Base-by-base conservation (phyloP, 2,329 filamentous ascomycete species). In the Cladosporium oxysporum region DNA sequence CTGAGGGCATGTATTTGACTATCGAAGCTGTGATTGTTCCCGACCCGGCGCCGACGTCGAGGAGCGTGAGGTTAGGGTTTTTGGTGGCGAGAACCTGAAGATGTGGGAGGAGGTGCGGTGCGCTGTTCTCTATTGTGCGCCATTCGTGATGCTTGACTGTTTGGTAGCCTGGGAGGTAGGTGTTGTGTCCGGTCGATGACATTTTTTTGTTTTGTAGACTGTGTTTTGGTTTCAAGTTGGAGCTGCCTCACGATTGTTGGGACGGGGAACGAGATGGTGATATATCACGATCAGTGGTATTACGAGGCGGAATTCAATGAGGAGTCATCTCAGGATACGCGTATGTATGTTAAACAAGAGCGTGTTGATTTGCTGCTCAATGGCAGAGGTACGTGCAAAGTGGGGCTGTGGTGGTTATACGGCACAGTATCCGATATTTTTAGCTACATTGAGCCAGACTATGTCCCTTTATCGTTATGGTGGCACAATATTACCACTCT, bases 31-130 rank as follows among this genome's bases (percentile, higher is more conserved):
- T 79, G 69, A 84, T 83, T 37, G 80, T 82, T n/a, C 82, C 82
- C 4, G 82, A 80, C 1, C 82, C 82, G 49, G 80, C 79, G 49
- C 82, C 82, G 16, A 83, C 78, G 66, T 84, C 82, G 26, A 83
- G 78, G 49, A 83, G 66, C 74, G 65, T 76, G 71, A 73, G 75
- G 65, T 14, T 70, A 62, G 62, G 77, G 66, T 67, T 74, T 14
- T 60, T 58, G 67, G 47, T 28, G 53, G 66, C 67, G 41, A 71
- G 68, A 8, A 49, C 10, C 50, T 72, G 52, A 2, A 79, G 72
- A 4, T 65, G 71, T 10, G 76, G 71, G 10, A 79, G 62, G 3
- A 82, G 67, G 66, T 74, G 74, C 23, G 69, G 67, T 16, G 76
- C 76, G 23, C 78, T 79, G 74, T 82, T 81, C 61, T 79, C 76